These are phyloP conservation scores for Phytophthora hibernalis DNA, from an alignment of 352 stramenopile genomes.

Conservation along the genomic window DNA sequence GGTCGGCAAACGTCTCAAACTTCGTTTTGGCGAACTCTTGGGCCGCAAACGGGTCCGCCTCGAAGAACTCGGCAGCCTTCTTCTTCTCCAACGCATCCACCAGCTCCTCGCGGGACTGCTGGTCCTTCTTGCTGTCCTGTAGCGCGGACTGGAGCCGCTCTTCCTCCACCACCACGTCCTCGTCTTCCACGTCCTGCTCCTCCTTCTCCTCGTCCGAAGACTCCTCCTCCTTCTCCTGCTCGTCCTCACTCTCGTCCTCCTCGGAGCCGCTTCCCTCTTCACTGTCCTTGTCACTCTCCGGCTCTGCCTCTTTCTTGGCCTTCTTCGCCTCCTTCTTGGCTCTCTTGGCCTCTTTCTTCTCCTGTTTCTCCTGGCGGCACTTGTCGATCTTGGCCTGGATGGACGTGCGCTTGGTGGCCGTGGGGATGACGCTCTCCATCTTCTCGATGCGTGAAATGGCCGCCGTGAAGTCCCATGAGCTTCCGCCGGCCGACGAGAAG, in stretches of 20 bases:
- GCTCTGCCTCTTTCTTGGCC: constrained; percentile 36
- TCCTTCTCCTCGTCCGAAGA: constrained; percentile 44
- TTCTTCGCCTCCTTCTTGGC: constrained; percentile 58
- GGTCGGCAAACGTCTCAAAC: constrained; percentile 95
- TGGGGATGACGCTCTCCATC: constrained; percentile 66
- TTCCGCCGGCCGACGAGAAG: constrained; percentile 61
- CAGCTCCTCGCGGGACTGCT: constrained; percentile 62
- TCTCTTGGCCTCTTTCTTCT: constrained; percentile 62
- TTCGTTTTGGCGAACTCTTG: constrained; percentile 84
- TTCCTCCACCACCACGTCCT: constrained; percentile 83
- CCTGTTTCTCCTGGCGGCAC: constrained; percentile 74
- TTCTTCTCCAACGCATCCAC: constrained; percentile 82
- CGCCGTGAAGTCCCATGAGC: constrained; percentile 90
- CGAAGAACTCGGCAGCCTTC: constrained; percentile 86
- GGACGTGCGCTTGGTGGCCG: constrained; percentile 76
- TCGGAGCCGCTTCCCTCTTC: constrained; percentile 2
- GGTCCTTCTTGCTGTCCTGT: constrained; percentile 60
- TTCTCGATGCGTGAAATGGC: constrained; percentile 87
- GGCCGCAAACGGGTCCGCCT: constrained; percentile 78
- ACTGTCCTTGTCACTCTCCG: constrained; percentile 26
- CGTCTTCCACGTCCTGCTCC: constrained; percentile 57
- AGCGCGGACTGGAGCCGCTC: constrained; percentile 70
- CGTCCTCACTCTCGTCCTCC: constrained; percentile 36
- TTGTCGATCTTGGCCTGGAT: constrained; percentile 91
- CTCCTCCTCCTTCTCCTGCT: constrained; percentile 43